Conservation (phyloP, 352 stramenopile species). For the Phytophthora hybrid region DNA sequence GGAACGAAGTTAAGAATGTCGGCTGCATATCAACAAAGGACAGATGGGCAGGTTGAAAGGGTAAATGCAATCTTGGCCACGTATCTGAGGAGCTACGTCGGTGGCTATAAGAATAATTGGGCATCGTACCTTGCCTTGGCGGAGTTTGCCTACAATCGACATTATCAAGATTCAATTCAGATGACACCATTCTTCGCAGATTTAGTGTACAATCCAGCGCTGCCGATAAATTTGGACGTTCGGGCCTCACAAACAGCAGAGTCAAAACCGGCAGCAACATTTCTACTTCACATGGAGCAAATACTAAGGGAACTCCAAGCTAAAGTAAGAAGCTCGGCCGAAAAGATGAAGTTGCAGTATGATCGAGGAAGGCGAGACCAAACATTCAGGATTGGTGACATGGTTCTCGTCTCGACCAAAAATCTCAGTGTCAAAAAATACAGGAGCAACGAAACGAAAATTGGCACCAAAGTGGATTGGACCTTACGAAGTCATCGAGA, state of each 20-base stretch:
- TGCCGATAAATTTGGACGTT: too few relatives aligned
- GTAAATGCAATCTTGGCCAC: slow-evolving; percentile 12
- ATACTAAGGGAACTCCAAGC: neutral
- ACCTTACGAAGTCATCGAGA: slow-evolving; percentile 4
- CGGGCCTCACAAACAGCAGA: too few relatives aligned
- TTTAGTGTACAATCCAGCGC: too few relatives aligned
- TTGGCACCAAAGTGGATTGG: neutral
- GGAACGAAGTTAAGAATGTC: slow-evolving; percentile 10
- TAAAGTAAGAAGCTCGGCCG: too few relatives aligned
- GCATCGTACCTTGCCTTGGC: neutral
- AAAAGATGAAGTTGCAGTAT: slow-evolving; percentile 7
- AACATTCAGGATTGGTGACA: neutral
- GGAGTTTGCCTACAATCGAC: slow-evolving; percentile 8
- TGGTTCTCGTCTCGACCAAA: slow-evolving; percentile 2
- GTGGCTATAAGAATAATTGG: slow-evolving; percentile 16
- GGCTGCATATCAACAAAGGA: slow-evolving; percentile 13
- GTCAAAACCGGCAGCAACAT: too few relatives aligned
- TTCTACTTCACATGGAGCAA: too few relatives aligned
- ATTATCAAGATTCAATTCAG: too few relatives aligned
- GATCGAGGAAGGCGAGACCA: neutral
- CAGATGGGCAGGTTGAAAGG: slow-evolving; percentile 13
- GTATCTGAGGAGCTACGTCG: slow-evolving; percentile 4
- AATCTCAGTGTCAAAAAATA: slow-evolving; percentile 5
- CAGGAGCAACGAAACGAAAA: neutral
- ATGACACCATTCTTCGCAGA: too few relatives aligned